Conservation (phyloP, 106 monocot genomes). For the Phalaenopsis aphrodite region DNA sequence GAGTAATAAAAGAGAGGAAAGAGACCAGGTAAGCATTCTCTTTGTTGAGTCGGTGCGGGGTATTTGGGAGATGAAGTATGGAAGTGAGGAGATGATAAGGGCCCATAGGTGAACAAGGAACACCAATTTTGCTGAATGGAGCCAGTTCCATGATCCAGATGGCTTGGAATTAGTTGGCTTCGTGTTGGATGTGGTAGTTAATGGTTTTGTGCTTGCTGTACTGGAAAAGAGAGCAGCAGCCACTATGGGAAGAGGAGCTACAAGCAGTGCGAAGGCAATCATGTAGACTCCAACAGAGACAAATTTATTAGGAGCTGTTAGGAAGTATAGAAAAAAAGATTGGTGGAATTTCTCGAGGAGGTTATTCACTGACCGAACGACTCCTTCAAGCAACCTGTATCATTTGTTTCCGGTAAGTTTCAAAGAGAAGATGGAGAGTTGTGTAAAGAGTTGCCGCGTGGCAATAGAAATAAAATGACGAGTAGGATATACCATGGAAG, state of each 20-base stretch:
- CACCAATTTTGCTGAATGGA: slow-evolving; percentile 52
- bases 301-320: slow-evolving; percentile 81
- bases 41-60: slow-evolving; percentile 19
- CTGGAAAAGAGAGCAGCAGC: slow-evolving; percentile 62
- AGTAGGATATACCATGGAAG: no score
- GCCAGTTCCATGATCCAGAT: slow-evolving; percentile 61
- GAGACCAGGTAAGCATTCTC: slow-evolving; percentile 40
- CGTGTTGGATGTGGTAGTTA: not conserved
- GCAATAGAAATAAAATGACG: no score
- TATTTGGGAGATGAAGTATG: slow-evolving; percentile 44
- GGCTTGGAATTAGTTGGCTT: not conserved
- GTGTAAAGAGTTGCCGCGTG: no score
- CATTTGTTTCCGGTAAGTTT: not conserved
- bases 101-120: slow-evolving; percentile 67
- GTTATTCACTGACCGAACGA: slow-evolving; percentile 77
- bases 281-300: slow-evolving; percentile 88
- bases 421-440: not conserved
- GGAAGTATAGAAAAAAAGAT: slow-evolving; percentile 87
- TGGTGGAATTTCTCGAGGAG: slow-evolving; percentile 96
- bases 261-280: slow-evolving; percentile 77
- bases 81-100: slow-evolving; percentile 41
- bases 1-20: slow-evolving; percentile 29
- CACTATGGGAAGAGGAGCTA: slow-evolving; percentile 68
- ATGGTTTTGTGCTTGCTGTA: not conserved
- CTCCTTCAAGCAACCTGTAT: slow-evolving; percentile 85